A percentile compares a stretch with the other conserved stretches of the same genome.
Conservation (phyloP, 1,139 yeast species). For the Pichia kudriavzevii region DNA sequence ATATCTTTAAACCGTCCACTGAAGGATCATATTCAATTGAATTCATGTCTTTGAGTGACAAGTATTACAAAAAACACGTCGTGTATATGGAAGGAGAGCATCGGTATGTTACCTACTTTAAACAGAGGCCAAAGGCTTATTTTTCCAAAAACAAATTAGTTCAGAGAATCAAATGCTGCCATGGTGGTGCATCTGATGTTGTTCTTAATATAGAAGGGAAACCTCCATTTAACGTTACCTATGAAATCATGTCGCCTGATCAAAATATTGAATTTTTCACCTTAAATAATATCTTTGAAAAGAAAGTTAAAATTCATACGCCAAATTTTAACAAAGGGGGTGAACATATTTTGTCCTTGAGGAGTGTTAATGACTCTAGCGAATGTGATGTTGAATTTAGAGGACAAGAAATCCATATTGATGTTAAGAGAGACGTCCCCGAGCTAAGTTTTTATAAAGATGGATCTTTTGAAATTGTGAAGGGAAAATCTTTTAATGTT, state of each 20-base stretch:
- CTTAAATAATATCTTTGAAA: constrained; percentile 36
- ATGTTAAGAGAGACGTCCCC: constrained; percentile 65
- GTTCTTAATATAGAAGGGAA: constrained; percentile 65
- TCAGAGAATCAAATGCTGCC: constrained; percentile 31
- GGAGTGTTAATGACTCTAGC: constrained; percentile 61
- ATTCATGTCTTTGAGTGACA: constrained; percentile 52
- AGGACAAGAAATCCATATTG: constrained; percentile 50
- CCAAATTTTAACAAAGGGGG: constrained; percentile 62
- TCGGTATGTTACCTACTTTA: constrained; percentile 46
- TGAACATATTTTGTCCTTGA: constrained; percentile 52
- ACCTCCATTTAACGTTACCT: constrained; percentile 65
- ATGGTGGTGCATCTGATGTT: constrained; percentile 34
- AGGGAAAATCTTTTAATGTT: constrained; percentile 51
- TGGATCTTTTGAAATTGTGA: constrained; percentile 39
- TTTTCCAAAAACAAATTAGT: constrained; percentile 21
- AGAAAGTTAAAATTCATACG: constrained; percentile 39
- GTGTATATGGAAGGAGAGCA: constrained; percentile 31
- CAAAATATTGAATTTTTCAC: constrained; percentile 36
- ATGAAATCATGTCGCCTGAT: constrained; percentile 54
- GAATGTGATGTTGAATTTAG: constrained; percentile 67
- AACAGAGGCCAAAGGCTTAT: constrained; percentile 40
- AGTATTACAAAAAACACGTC: constrained; percentile 37
- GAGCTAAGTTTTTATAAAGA: constrained; percentile 24
- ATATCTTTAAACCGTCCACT: constrained; percentile 64
- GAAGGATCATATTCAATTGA: constrained; percentile 79